A percentile compares a stretch with the other conserved stretches of the same genome.
Evolutionary conservation across 371 early-diverging fungal genomes (phyloP).

Genomic region (Dichotomocladium elegans): DNA sequence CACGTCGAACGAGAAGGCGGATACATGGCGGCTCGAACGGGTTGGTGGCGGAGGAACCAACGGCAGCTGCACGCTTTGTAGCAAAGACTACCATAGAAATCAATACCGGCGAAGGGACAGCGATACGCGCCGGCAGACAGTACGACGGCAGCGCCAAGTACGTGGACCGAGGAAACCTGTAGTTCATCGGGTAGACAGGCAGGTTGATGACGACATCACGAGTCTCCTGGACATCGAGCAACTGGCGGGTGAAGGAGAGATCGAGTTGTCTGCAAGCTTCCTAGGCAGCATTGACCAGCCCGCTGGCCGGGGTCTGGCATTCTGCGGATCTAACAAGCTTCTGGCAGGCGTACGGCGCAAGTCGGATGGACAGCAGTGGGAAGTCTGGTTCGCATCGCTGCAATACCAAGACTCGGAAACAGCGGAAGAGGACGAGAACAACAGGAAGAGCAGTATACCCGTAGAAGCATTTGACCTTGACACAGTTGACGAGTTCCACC

Average conservation of each 20-base stretch:
- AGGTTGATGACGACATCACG: not conserved
- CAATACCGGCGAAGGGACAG: conserved; percentile 9
- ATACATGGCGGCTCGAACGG: conserved; percentile 32
- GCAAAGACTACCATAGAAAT: conserved; percentile 25
- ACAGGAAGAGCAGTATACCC: conserved; percentile 8
- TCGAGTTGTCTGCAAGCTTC: conserved; percentile 13
- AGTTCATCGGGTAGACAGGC: too few relatives aligned
- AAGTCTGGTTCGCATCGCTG: conserved; percentile 33
- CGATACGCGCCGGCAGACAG: not conserved
- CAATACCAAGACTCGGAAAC: conserved; percentile 26
- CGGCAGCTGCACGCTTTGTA: conserved; percentile 20
- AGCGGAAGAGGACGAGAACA: too few relatives aligned
- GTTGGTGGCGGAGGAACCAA: conserved; percentile 5
- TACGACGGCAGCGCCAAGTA: not conserved
- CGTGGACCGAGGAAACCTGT: not conserved
- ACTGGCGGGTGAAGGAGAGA: conserved; percentile 16
- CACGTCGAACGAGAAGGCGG: conserved; percentile 23
- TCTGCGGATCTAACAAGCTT: conserved; percentile 29
- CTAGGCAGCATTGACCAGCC: conserved; percentile 28
- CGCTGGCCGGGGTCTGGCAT: conserved; percentile 24
- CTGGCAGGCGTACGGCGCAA: conserved; percentile 31
- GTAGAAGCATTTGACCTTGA: conserved; percentile 25
- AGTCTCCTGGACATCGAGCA: conserved; percentile 31
- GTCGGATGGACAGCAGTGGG: conserved; percentile 15
- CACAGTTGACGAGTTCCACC: not conserved